phyloP scores from a whole-genome alignment of 768 basidiomycete species.

The Leucocoprinus leucothites region DNA sequence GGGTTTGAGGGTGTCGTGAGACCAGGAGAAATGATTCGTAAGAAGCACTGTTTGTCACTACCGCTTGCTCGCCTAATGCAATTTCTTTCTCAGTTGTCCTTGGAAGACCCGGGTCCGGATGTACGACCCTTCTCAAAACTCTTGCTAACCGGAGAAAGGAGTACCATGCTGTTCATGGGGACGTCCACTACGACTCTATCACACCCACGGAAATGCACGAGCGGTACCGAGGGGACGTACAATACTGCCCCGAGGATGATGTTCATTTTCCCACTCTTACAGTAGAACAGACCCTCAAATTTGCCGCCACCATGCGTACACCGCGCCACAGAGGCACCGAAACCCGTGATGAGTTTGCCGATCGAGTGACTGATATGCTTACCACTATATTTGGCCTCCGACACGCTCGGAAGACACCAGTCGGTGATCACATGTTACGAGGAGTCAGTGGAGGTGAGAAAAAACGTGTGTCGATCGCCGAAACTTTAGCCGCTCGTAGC shows the following conservation, averaged over 20 bases:
- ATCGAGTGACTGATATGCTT: constrained; percentile 48
- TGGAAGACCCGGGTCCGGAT: constrained; percentile 83
- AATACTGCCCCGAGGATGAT: constrained; percentile 84
- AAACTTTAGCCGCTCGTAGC: constrained; percentile 55
- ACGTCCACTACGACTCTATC: constrained; percentile 76
- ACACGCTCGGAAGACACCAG: constrained; percentile 67
- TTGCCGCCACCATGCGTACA: constrained; percentile 65
- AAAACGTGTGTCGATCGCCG: constrained; percentile 79
- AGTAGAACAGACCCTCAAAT: constrained; percentile 71
- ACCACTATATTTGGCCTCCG: constrained; percentile 72
- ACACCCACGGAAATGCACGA: constrained; percentile 58
- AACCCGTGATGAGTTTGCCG: constrained; percentile 40
- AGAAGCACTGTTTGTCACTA: constrained; percentile 27
- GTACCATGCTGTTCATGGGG: constrained; percentile 66
- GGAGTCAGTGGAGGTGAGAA: constrained; percentile 76
- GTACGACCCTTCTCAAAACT: constrained; percentile 78
- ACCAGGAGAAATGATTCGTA: constrained; percentile 77
- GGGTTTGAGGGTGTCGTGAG: constrained; percentile 64
- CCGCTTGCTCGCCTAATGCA: constrained; percentile 31
- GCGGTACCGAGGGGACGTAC: constrained; percentile 75
- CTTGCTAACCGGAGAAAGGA: constrained; percentile 73
- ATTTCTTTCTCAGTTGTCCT: constrained; percentile 57
- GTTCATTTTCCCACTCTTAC: constrained; percentile 84
- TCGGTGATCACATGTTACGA: constrained; percentile 74
- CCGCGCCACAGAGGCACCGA: constrained; percentile 50